phyloP scores from a whole-genome alignment of 2,329 filamentous ascomycete species.

The Lachnellula hyalina region DNA sequence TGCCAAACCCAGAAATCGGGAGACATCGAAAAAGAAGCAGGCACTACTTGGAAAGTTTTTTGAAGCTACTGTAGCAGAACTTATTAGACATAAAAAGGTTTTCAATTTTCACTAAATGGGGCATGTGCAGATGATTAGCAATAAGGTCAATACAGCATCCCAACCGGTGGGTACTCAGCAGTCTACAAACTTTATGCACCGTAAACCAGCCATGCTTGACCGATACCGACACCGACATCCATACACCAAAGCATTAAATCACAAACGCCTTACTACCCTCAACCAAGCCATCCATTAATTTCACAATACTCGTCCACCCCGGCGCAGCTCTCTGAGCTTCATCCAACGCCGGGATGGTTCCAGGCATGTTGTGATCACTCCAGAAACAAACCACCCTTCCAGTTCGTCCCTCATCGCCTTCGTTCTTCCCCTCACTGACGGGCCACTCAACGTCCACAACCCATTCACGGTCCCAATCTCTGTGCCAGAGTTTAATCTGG shows the following conservation, averaged over 20 bases:
- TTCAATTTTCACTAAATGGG: too few relatives aligned
- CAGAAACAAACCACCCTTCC: slow-evolving; percentile 75
- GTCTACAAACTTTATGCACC: neutral
- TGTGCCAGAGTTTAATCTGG: slow-evolving; percentile 74
- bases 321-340: slow-evolving; percentile 74
- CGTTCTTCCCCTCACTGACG: slow-evolving; percentile 25
- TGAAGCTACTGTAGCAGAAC: too few relatives aligned
- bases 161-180: neutral
- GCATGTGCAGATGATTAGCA: too few relatives aligned
- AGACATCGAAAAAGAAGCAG: too few relatives aligned
- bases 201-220: neutral
- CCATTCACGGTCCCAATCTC: slow-evolving; percentile 74
- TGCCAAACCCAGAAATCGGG: too few relatives aligned
- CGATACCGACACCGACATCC: too few relatives aligned
- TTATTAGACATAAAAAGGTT: too few relatives aligned
- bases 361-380: slow-evolving; percentile 73
- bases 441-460: slow-evolving; percentile 62
- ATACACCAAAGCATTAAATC: slow-evolving; percentile 14
- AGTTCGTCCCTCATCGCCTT: slow-evolving; percentile 40
- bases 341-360: slow-evolving; percentile 75
- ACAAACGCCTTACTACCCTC: slow-evolving; percentile 66
- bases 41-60: too few relatives aligned
- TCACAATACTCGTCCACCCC: slow-evolving; percentile 72
- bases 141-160: too few relatives aligned
- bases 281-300: slow-evolving; percentile 71